These are phyloP conservation scores for Rhododendron williamsianum DNA, from an alignment of 148 eudicot species.

Conservation along the genomic window DNA sequence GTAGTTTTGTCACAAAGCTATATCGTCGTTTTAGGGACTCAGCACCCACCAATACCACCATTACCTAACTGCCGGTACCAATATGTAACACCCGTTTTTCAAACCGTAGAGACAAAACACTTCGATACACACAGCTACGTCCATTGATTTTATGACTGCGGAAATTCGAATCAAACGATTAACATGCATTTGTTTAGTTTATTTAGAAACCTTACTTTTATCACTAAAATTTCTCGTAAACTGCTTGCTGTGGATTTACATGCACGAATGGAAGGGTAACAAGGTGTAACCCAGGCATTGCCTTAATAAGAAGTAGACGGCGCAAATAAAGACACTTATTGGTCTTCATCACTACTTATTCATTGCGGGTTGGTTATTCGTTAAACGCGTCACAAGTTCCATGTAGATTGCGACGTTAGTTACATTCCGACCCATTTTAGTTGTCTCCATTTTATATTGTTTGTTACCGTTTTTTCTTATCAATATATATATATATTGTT, in stretches of 20 bases:
- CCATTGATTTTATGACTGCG: background rate
- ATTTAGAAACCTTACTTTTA: background rate
- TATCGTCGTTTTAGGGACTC: background rate
- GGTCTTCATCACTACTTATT: background rate
- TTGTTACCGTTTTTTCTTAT: background rate
- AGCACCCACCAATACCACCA: background rate
- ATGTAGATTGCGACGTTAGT: slow-evolving; percentile 20
- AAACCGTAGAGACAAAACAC: background rate
- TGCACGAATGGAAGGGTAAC: background rate
- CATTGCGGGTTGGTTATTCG: background rate
- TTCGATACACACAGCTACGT: background rate
- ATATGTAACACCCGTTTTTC: background rate
- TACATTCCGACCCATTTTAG: background rate
- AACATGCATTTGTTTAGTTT: background rate
- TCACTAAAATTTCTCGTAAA: background rate
- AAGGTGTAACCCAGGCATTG: background rate
- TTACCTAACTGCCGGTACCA: background rate
- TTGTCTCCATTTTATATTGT: background rate
- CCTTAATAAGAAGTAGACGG: background rate
- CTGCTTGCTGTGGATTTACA: background rate
- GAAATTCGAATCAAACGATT: background rate
- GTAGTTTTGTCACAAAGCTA: background rate
- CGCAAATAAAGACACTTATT: background rate
- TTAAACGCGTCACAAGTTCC: slow-evolving; percentile 73
- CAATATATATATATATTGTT: background rate